phyloP scores from a whole-genome alignment of 2,329 filamentous ascomycete species.

The Gyromitra esculenta region DNA sequence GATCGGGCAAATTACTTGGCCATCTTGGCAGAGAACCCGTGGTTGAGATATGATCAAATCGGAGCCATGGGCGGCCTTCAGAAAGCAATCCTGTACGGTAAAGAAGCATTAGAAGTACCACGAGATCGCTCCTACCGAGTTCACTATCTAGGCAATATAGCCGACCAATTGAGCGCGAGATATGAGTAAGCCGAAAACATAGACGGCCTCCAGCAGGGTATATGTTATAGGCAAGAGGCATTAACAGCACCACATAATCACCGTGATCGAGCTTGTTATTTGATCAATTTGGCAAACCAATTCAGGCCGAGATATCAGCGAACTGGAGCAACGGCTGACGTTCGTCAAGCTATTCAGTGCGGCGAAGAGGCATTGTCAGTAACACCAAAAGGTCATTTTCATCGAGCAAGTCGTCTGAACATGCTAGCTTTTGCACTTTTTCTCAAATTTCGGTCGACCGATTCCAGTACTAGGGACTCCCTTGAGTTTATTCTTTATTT shows the following conservation, averaged over 20 bases:
- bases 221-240: background rate
- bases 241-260: background rate
- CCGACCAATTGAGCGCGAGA: background rate
- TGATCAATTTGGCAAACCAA: constrained; percentile 1
- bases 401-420: background rate
- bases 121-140: background rate
- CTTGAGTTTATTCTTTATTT: background rate
- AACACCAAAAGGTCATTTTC: background rate
- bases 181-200: background rate
- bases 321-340: constrained; percentile 8
- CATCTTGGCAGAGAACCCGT: background rate
- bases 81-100: constrained; percentile 31
- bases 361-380: constrained; percentile 5
- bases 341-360: constrained; percentile 7
- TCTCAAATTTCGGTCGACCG: no score
- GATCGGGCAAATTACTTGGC: background rate
- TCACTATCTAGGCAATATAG: background rate
- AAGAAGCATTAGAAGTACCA: constrained; percentile 1
- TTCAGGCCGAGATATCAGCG: constrained; percentile 1
- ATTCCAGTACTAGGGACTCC: no score
- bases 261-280: constrained; percentile 3
- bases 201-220: constrained; percentile 14
- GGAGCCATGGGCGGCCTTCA: constrained; percentile 24
- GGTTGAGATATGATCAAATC: background rate
- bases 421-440: no score